phyloP scores from a whole-genome alignment of 306 rosid species.

The Oxytropis ochrocephala region DNA sequence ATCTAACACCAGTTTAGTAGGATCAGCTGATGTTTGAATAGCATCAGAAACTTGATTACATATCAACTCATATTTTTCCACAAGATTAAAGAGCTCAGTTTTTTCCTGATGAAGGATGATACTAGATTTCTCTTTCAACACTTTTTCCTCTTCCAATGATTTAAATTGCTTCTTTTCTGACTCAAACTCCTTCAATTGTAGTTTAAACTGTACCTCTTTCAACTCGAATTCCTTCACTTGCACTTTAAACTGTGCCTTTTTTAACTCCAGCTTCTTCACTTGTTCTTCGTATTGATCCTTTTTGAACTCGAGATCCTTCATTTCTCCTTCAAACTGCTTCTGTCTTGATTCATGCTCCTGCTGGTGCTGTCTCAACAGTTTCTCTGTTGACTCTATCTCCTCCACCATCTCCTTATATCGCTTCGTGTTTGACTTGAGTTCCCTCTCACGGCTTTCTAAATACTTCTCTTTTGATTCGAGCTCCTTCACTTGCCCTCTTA shows the following conservation, averaged over 20 bases:
- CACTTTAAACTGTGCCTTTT: not conserved
- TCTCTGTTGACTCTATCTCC: conserved; percentile 20
- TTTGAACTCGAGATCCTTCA: not conserved
- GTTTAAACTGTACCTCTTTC: not conserved
- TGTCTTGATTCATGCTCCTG: not conserved
- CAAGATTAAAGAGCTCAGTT: conserved; percentile 4
- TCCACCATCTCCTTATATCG: not conserved
- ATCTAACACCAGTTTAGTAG: conserved; percentile 14
- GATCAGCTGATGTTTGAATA: conserved; percentile 4
- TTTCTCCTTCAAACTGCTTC: not conserved
- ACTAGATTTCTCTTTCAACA: conserved; percentile 8
- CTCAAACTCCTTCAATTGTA: not conserved
- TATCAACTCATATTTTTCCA: not conserved
- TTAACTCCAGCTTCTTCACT: not conserved
- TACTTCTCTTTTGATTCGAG: conserved; percentile 22
- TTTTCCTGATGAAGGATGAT: conserved; percentile 9
- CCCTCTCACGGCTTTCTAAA: not conserved
- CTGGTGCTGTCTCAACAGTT: not conserved
- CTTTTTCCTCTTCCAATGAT: conserved; percentile 1
- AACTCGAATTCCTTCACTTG: not conserved
- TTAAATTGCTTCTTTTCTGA: conserved; percentile 11
- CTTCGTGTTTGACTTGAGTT: not conserved
- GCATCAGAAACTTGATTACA: not conserved
- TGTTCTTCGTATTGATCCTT: not conserved
- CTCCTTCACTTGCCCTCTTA: not conserved